Base-by-base conservation (phyloP, 352 stramenopile genomes). In the Thraustochytrium striatum region DNA sequence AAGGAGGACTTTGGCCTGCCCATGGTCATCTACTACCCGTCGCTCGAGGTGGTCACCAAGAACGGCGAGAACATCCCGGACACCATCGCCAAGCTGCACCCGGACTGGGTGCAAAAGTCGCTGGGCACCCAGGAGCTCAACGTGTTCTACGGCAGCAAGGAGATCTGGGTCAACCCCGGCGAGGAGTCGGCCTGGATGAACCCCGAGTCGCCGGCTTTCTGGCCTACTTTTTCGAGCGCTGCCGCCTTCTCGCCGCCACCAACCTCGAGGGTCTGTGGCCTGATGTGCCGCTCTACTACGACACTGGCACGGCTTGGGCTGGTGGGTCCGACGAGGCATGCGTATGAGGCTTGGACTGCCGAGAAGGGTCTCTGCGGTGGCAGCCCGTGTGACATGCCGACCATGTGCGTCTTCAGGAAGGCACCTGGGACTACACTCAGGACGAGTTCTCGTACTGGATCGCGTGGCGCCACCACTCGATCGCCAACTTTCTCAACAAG, bases 231-330 rank as follows among this genome's bases (percentile, higher is more conserved):
- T n/a, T n/a, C n/a, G n/a, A n/a, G n/a, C n/a, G n/a, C n/a, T n/a
- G n/a, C n/a, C n/a, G n/a, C 0, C 13, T 33, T 3, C 52, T 79
- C 8, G 69, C 69, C 1, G 50, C 69, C 11, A 69, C 69, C 21
- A 52, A 25, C 3, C 35, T 38, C 7, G 69, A 62, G 5, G 69
- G 69, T 25, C 28, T 16, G 28, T 62, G 57, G 69, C 25, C 35
- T 2, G 69, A 79, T 38, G 69, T 79, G 11, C 69, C 69, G 19
- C n/a, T 79, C 13, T 50, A 53, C 3, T 50, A 62, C 11, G 50
- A 30, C 30, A 65, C 36, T 11, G 52, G 13, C 1, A 58, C 28
- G 1, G n/a, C 50, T 3, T 79, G 69, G 69, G 50, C 50, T 7
- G n/a, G 57, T 9, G 69, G 69, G 28, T 57, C 35, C 55, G 69